phyloP scores from a whole-genome alignment of 768 basidiomycete species.

The Daedalea quercina region DNA sequence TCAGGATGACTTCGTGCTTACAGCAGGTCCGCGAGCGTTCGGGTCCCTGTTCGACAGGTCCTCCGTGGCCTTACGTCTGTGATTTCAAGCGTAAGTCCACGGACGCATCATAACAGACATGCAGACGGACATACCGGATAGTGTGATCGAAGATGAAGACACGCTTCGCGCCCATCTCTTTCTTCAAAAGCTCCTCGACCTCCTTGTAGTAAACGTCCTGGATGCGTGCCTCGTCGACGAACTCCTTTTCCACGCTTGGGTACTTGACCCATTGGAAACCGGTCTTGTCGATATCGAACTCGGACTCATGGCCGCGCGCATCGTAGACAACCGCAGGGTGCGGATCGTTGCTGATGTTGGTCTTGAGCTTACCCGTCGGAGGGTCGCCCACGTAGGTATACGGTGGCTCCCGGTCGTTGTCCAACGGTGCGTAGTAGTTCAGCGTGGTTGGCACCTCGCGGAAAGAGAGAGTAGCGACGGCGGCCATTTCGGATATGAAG shows the following conservation, averaged over 20 bases:
- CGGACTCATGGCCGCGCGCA: constrained; percentile 24
- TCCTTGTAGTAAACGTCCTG: constrained; percentile 34
- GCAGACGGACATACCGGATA: constrained; percentile 25
- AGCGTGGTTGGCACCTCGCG: constrained; percentile 29
- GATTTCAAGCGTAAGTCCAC: no score
- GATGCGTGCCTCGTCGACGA: constrained; percentile 31
- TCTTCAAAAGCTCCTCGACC: constrained; percentile 34
- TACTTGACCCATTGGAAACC: constrained; percentile 37
- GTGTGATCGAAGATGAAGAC: constrained; percentile 42
- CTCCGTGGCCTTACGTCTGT: no score
- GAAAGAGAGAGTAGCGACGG: constrained; percentile 19
- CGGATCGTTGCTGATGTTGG: constrained; percentile 25
- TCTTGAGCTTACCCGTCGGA: constrained; percentile 13
- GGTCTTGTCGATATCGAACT: constrained; percentile 27
- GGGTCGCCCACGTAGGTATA: constrained; percentile 28
- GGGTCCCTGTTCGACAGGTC: no score
- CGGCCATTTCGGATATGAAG: constrained; percentile 11
- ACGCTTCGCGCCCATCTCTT: constrained; percentile 31
- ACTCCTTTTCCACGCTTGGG: constrained; percentile 10
- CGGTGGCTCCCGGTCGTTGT: constrained; percentile 20
- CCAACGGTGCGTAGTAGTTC: constrained; percentile 26
- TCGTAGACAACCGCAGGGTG: constrained; percentile 23
- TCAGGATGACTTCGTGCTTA: constrained; percentile 9
- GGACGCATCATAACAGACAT: no score
- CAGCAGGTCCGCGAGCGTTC: constrained; percentile 28